phyloP scores from a whole-genome alignment of 169 alveolate genomes.

The Perkinsus marinus region DNA sequence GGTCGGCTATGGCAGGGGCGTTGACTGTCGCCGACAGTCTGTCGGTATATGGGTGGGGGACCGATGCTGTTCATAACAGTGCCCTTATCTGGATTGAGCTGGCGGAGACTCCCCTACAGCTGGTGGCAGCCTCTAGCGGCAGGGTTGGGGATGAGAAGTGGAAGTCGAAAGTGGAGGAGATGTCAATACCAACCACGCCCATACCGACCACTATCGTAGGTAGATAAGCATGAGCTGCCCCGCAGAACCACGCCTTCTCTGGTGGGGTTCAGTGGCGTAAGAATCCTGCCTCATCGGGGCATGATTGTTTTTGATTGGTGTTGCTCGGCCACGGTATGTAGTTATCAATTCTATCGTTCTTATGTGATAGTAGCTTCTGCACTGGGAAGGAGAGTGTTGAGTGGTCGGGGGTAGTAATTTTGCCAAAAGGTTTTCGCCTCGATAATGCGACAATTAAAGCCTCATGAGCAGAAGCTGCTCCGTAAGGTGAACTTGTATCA shows the following conservation, averaged over 20 bases:
- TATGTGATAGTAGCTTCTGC: no score
- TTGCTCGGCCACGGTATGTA: background rate
- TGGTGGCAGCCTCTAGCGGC: background rate
- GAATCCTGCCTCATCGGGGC: background rate
- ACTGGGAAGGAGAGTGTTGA: no score
- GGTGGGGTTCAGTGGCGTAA: background rate
- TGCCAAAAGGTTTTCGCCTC: no score
- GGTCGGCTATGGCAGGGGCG: background rate
- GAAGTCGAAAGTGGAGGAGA: background rate
- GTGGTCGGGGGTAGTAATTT: no score
- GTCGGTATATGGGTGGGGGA: no score
- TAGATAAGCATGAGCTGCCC: no score
- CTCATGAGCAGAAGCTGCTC: slow-evolving; percentile 89
- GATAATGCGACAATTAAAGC: slow-evolving; percentile 91
- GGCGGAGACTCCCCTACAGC: background rate
- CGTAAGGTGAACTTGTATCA: slow-evolving; percentile 85
- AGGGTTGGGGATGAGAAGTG: background rate
- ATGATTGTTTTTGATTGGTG: background rate
- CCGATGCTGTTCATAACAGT: background rate
- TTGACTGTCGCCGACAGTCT: background rate
- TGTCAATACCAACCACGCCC: background rate
- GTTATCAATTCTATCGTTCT: background rate
- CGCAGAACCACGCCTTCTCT: background rate
- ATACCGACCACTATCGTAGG: background rate
- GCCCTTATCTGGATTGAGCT: background rate